Conservation (phyloP, 805 yeast species). For the Metschnikowia henanensis region DNA sequence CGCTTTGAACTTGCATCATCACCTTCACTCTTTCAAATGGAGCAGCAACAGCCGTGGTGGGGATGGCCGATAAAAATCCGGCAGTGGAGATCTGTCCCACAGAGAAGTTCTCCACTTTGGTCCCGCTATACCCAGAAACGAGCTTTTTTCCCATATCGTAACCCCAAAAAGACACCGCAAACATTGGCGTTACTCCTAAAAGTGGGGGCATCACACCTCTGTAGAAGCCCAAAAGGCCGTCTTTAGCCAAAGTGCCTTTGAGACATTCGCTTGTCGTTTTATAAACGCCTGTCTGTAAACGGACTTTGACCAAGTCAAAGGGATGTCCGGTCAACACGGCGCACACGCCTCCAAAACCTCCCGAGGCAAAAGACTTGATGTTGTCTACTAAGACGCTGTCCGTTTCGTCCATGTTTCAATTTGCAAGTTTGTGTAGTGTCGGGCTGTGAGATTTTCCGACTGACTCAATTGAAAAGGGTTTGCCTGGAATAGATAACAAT, state of each 20-base stretch:
- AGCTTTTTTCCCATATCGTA: constrained; percentile 88
- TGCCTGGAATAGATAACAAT: too few species aligned
- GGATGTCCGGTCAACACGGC: constrained; percentile 98
- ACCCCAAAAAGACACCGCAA: constrained; percentile 98
- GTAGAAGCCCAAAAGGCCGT: constrained; percentile 81
- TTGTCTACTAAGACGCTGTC: constrained; percentile 64
- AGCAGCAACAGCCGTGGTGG: constrained; percentile 95
- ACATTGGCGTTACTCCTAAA: constrained; percentile 97
- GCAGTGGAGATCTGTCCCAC: constrained; percentile 81
- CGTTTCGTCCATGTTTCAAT: constrained; percentile 39
- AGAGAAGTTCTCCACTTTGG: constrained; percentile 45
- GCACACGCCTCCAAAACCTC: constrained; percentile 96
- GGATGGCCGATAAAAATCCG: constrained; percentile 92
- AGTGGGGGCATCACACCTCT: constrained; percentile 94
- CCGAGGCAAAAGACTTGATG: constrained; percentile 83
- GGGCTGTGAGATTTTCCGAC: too few species aligned
- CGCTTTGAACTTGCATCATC: constrained; percentile 76
- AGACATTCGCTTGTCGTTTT: constrained; percentile 67
- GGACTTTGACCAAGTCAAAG: constrained; percentile 88
- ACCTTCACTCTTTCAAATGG: constrained; percentile 97
- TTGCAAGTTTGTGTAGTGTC: too few species aligned
- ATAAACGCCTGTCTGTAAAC: constrained; percentile 82
- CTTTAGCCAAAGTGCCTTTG: constrained; percentile 63
- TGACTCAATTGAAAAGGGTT: too few species aligned
- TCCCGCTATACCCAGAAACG: constrained; percentile 48